phyloP scores from a whole-genome alignment of 2,329 filamentous ascomycete genomes.

The Cryphonectria carpinicola region DNA sequence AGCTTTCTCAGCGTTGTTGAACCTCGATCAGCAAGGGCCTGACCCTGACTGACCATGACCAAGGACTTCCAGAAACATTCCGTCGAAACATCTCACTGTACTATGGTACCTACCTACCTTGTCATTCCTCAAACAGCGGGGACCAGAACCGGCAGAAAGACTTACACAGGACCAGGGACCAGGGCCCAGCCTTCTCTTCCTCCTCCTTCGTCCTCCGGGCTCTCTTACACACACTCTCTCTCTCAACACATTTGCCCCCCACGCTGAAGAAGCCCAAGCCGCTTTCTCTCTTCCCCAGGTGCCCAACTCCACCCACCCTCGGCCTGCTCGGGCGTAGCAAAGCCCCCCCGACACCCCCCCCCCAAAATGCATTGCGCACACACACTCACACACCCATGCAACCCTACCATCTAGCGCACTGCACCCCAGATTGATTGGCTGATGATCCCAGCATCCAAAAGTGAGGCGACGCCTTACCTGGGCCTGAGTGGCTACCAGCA shows the following conservation, averaged over 20 bases:
- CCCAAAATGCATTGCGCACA: not conserved
- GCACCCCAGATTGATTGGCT: conserved; percentile 5
- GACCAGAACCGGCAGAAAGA: not conserved
- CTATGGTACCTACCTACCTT: not conserved
- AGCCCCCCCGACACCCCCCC: not conserved
- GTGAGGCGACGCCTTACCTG: conserved; percentile 12
- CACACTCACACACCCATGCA: not conserved
- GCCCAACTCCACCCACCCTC: not conserved
- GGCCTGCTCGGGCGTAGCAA: not conserved
- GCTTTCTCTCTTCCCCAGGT: not conserved
- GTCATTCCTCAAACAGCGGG: conserved; percentile 1
- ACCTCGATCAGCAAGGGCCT: not conserved
- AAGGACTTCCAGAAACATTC: not conserved
- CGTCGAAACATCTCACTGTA: not conserved
- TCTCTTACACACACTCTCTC: not conserved
- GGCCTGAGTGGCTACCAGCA: conserved; percentile 4
- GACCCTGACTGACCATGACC: not conserved
- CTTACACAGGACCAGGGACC: not conserved
- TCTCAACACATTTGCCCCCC: no score
- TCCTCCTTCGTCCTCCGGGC: not conserved
- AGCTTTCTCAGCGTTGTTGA: no score
- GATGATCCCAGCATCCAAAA: not conserved
- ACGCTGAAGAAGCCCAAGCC: not conserved
- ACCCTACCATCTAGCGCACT: not conserved
- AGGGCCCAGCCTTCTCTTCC: not conserved